Base-by-base conservation (phyloP, 805 yeast genomes). In the Suhomyces sp. region DNA sequence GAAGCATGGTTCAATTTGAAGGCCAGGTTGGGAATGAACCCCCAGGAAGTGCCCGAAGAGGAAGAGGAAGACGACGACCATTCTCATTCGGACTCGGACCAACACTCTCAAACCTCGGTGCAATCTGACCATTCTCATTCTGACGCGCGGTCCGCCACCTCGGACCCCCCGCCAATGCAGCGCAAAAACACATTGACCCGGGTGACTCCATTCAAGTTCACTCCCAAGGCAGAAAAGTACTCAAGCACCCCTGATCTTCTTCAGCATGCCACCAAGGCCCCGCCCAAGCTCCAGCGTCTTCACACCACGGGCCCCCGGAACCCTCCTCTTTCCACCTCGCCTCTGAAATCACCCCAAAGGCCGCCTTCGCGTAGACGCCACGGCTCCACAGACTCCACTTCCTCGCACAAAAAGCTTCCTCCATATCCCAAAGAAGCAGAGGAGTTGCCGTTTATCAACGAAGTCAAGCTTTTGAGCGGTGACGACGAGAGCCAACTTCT, bases 381-480 rank as follows among this genome's bases (percentile, higher is more conserved):
- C 13, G 49, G 54, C 5, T 49, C 51, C 23, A 33, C 48, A 8
- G 54, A 52, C 35, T 45, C 54, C 15, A 8, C 24, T 6, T 15
- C 26, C 5, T 49, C 52, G 17, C 12, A 22, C 17, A 64, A 65
- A 53, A 53, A 53, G 24, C 56, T 64, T 29, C 69, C 69, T 0
- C 56, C 54, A 3, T 29, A 54, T 8, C 69, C 69, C 3, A 46
- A 48, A 5, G 60, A 54, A 19, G 54, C 58, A 19, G 70, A 67
- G 24, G 77, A 72, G 29, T 63, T 73, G 50, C 77, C 77, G 8
- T 66, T 73, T 36, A 68, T 69, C 44, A 70, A 71, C 54, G 73
- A 71, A 54, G 67, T 73, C 44, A 66, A 62, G 50, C 60, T 72
- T 41, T 51, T 59, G 27, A 57, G 62, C 44, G 50, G 55, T 5